These are phyloP conservation scores for Adiantum capillusveneris DNA, from an alignment of 75 land plant species.

Conservation along the genomic window DNA sequence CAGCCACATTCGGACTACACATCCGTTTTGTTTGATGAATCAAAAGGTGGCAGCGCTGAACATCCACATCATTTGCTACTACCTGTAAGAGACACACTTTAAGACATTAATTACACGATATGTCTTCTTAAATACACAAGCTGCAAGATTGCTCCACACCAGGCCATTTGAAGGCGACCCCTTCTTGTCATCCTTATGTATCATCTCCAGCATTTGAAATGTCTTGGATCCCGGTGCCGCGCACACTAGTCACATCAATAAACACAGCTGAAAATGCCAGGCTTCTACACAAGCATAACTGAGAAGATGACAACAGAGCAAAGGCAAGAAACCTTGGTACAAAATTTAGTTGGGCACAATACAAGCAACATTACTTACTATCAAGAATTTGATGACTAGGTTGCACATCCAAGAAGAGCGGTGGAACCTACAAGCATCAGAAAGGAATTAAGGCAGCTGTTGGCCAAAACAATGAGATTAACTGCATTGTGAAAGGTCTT, in stretches of 20 bases:
- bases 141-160: slow-evolving; percentile 28
- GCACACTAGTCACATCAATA: slow-evolving; percentile 63
- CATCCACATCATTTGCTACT: slow-evolving; percentile 94
- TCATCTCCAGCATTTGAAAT: slow-evolving; percentile 93
- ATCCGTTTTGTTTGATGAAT: slow-evolving; percentile 98
- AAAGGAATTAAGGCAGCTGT: neutral
- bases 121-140: neutral
- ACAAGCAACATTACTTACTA: slow-evolving; percentile 45
- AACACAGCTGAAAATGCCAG: neutral
- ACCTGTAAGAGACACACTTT: slow-evolving; percentile 33
- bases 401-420: slow-evolving; percentile 84
- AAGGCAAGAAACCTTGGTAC: too few species aligned
- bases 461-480: slow-evolving; percentile 1
- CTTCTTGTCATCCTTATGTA: slow-evolving; percentile 45
- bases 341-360: neutral
- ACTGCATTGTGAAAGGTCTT: neutral
- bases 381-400: slow-evolving; percentile 86
- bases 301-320: too few species aligned
- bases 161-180: slow-evolving; percentile 65
- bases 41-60: slow-evolving; percentile 89
- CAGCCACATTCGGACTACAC: slow-evolving; percentile 92
- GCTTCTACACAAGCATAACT: neutral
- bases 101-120: too few species aligned
- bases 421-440: slow-evolving; percentile 63
- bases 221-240: slow-evolving; percentile 99